These are phyloP conservation scores for Amphibolis antarctica DNA, from an alignment of 106 monocot species.

Conservation along the genomic window DNA sequence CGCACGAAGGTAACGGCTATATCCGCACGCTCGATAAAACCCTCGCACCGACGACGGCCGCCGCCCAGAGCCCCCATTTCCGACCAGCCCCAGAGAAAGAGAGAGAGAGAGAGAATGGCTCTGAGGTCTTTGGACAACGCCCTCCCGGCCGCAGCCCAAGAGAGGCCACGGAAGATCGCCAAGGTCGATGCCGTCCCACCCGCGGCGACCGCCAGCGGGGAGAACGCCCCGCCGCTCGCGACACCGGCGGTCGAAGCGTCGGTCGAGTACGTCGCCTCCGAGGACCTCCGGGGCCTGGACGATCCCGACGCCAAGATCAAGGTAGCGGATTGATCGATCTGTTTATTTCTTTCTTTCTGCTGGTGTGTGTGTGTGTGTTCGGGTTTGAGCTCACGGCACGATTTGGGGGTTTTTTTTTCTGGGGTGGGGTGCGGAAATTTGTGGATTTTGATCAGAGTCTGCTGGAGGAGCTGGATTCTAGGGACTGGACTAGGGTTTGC, in stretches of 20 bases:
- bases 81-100: not conserved
- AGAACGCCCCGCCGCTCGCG: slow-evolving; percentile 33
- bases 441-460: slow-evolving; percentile 15
- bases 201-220: slow-evolving; percentile 11
- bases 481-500: slow-evolving; percentile 56
- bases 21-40: too few relatives aligned
- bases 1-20: too few relatives aligned
- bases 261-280: slow-evolving; percentile 58
- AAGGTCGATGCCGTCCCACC: slow-evolving; percentile 17
- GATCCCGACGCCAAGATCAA: slow-evolving; percentile 41
- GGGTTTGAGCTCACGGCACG: not conserved
- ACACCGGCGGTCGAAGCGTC: slow-evolving; percentile 24
- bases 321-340: too few relatives aligned
- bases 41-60: too few relatives aligned
- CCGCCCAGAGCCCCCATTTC: not conserved
- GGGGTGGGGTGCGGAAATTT: not conserved
- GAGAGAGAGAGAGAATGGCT: slow-evolving; percentile 34
- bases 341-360: too few relatives aligned
- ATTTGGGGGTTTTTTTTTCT: not conserved
- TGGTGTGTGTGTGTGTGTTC: too few relatives aligned
- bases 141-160: slow-evolving; percentile 27
- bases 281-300: slow-evolving; percentile 36
- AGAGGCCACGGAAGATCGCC: slow-evolving; percentile 63
- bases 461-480: slow-evolving; percentile 53
- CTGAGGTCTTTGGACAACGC: slow-evolving; percentile 68